Percentiles rank a stretch among this genome's conserved stretches.
These are phyloP conservation scores for Neurospora crassa DNA, from an alignment of 2,329 filamentous ascomycete genomes.

Conservation along the genomic window DNA sequence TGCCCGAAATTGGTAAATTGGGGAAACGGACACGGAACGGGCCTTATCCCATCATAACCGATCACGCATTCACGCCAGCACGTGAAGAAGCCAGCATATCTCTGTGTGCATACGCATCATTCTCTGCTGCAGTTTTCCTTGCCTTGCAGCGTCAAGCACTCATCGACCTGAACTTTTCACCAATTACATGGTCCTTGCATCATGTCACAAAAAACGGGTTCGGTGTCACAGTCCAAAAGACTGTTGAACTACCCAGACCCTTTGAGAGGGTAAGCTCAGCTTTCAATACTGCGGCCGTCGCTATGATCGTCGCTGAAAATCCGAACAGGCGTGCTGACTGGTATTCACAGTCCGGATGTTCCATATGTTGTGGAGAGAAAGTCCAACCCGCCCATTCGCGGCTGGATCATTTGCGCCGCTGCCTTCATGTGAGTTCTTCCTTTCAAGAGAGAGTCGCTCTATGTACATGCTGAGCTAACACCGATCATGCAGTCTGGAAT, in stretches of 20 bases:
- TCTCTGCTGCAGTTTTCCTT: background rate
- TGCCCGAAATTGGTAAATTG: background rate
- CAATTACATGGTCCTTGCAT: background rate
- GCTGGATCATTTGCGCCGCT: constrained; percentile 41
- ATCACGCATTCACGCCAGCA: background rate
- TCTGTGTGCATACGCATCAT: background rate
- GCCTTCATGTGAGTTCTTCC: constrained; percentile 40
- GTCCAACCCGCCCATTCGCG: constrained; percentile 49
- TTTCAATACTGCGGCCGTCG: background rate
- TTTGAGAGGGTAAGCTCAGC: constrained; percentile 22
- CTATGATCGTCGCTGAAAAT: background rate
- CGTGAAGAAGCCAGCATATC: background rate
- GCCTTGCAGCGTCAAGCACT: background rate
- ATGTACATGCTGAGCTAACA: background rate
- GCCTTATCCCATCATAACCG: background rate
- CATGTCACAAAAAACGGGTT: constrained; percentile 1
- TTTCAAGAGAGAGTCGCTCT: background rate
- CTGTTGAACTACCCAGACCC: constrained; percentile 29
- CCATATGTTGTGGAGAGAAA: constrained; percentile 37
- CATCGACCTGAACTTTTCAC: background rate
- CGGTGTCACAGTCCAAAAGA: constrained; percentile 5
- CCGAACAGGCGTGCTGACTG: background rate
- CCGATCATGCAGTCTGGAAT: constrained; percentile 36
- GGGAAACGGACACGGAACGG: background rate
- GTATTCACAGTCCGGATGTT: constrained; percentile 22